Percentiles rank a stretch among this genome's conserved stretches.
Evolutionary conservation across 208 protist genomes (phyloP).

Genomic region (Jaenimonas drosophilae): DNA sequence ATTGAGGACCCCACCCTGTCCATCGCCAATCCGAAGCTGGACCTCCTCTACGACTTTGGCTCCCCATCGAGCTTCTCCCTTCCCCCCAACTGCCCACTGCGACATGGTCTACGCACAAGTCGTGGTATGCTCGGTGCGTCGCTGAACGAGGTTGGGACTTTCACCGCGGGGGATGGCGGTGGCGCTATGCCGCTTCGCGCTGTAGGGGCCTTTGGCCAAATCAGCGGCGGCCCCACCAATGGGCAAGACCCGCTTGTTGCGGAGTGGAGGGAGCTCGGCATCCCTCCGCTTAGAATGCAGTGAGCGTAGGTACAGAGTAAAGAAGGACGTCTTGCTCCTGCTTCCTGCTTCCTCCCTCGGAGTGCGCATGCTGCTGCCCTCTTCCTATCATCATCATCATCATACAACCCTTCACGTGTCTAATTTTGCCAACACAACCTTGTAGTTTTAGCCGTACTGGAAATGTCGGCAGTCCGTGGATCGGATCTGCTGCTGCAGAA

Average conservation of each 20-base stretch:
- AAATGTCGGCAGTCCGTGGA: conserved; percentile 7
- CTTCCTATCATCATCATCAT: too few species aligned
- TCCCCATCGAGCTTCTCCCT: conserved; percentile 40
- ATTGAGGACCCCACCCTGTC: conserved; percentile 55
- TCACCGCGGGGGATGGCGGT: conserved; percentile 4
- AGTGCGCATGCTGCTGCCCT: too few species aligned
- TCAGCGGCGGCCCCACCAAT: not conserved
- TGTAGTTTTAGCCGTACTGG: too few species aligned
- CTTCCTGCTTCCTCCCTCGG: too few species aligned
- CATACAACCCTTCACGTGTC: too few species aligned
- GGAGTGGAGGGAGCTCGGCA: conserved; percentile 19
- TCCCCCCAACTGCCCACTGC: conserved; percentile 36
- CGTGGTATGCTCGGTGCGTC: conserved; percentile 11
- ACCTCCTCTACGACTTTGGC: conserved; percentile 71
- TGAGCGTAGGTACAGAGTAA: too few species aligned
- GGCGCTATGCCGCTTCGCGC: too few species aligned
- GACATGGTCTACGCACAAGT: conserved; percentile 36
- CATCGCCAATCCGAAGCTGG: conserved; percentile 34
- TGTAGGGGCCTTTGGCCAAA: too few species aligned
- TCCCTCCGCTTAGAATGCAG: conserved; percentile 12
- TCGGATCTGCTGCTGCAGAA: conserved; percentile 47
- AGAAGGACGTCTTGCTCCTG: too few species aligned
- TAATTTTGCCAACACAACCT: too few species aligned
- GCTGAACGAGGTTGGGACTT: too few species aligned
- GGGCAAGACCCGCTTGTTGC: not conserved